A percentile compares a stretch with the other conserved stretches of the same genome.
These are phyloP conservation scores for Penicillium samsonianum DNA, from an alignment of 495 filamentous ascomycete species.

Conservation along the genomic window DNA sequence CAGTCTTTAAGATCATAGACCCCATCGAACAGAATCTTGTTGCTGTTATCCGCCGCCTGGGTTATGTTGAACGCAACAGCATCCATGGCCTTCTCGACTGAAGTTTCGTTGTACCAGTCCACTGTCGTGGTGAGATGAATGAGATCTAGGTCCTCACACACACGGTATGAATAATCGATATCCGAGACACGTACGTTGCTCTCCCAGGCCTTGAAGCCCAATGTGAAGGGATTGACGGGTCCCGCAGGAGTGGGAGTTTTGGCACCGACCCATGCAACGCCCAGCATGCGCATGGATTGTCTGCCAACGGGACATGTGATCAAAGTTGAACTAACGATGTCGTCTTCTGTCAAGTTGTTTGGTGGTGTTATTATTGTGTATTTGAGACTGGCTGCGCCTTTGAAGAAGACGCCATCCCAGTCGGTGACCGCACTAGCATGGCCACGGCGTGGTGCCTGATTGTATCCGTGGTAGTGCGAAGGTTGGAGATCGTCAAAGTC, in stretches of 20 bases:
- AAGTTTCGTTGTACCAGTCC: neutral
- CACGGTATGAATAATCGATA: conserved; percentile 11
- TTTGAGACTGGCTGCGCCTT: neutral
- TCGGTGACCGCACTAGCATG: conserved; percentile 7
- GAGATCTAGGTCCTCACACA: conserved; percentile 1
- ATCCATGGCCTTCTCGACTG: conserved; percentile 1
- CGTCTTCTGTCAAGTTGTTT: neutral
- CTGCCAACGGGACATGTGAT: conserved; percentile 6
- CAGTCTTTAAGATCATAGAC: conserved; percentile 8
- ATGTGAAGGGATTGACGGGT: neutral
- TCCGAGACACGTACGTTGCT: conserved; percentile 5
- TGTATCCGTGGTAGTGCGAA: conserved; percentile 4
- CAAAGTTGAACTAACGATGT: neutral
- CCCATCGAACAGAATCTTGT: conserved; percentile 4
- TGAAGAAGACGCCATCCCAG: conserved; percentile 8
- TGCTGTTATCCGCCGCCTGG: neutral
- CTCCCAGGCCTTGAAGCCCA: conserved; percentile 10
- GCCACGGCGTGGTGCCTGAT: neutral
- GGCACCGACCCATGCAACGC: conserved; percentile 9
- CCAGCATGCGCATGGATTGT: conserved; percentile 8
- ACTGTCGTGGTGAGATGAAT: conserved; percentile 1
- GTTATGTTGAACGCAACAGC: conserved; percentile 7
- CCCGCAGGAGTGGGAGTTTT: neutral
- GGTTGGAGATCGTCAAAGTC: conserved; percentile 1
- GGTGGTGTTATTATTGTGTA: conserved; percentile 1